Evolutionary conservation across 108 stramenopile genomes (phyloP).

Genomic region (Aurantiochytrium sp.): DNA sequence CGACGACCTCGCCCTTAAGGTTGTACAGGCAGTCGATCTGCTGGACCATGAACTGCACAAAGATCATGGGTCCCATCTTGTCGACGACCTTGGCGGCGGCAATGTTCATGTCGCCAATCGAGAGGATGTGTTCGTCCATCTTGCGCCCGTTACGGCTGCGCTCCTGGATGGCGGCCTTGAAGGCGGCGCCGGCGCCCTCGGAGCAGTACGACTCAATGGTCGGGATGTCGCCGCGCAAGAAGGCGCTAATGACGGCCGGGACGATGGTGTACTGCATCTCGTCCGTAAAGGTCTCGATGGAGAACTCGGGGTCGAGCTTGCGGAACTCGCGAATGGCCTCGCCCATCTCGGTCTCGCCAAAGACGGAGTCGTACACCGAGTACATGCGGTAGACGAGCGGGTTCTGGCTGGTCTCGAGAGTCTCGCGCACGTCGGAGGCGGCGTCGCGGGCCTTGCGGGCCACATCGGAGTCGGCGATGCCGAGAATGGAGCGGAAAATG

Average conservation of each 20-base stretch:
- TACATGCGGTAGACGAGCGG: conserved; percentile 94
- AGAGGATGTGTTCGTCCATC: background rate
- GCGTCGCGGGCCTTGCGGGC: conserved; percentile 67
- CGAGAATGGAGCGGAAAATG: conserved; percentile 66
- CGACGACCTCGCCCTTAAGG: conserved; percentile 77
- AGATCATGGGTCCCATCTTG: conserved; percentile 79
- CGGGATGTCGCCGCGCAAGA: conserved; percentile 71
- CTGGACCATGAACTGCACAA: conserved; percentile 92
- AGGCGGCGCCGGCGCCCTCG: conserved; percentile 76
- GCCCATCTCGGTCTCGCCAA: conserved; percentile 88
- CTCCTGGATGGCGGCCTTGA: conserved; percentile 77
- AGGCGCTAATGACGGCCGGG: conserved; percentile 81
- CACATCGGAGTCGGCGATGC: background rate
- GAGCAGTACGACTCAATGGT: conserved; percentile 80
- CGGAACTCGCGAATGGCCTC: conserved; percentile 80
- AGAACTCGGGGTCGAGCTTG: conserved; percentile 87
- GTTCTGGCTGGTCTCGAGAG: conserved; percentile 97
- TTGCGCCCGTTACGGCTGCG: conserved; percentile 78
- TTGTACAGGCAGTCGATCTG: conserved; percentile 97
- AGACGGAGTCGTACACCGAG: conserved; percentile 87
- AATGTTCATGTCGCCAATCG: conserved; percentile 30
- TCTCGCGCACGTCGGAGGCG: conserved; percentile 77
- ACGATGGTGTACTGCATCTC: conserved; percentile 80
- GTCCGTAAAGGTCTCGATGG: conserved; percentile 76
- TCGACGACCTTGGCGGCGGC: conserved; percentile 89